Conservation (phyloP, 1,139 yeast genomes). For the Lipomyces yarrowii region DNA sequence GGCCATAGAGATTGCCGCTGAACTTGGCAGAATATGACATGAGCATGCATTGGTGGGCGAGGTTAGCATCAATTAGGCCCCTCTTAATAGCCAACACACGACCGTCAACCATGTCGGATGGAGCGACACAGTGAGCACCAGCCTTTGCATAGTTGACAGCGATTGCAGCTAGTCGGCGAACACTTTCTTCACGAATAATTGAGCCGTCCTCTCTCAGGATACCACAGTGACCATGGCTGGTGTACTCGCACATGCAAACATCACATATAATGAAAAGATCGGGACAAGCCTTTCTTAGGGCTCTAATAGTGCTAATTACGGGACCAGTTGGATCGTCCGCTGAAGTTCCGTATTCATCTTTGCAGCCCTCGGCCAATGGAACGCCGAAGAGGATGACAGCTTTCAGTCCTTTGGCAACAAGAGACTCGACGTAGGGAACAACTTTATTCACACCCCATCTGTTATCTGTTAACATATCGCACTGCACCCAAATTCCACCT, state of each 20-base stretch:
- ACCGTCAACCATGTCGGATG: slow-evolving; percentile 98
- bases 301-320: slow-evolving; percentile 75
- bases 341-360: slow-evolving; percentile 80
- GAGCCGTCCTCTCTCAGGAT: slow-evolving; percentile 82
- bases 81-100: slow-evolving; percentile 83
- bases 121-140: slow-evolving; percentile 95
- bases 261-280: slow-evolving; percentile 87
- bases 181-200: slow-evolving; percentile 73
- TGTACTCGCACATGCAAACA: slow-evolving; percentile 95
- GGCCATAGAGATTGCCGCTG: slow-evolving; percentile 89
- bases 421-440: slow-evolving; percentile 65
- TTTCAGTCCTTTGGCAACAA: slow-evolving; percentile 79
- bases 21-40: slow-evolving; percentile 96
- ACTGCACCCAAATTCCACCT: neutral
- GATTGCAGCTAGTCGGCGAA: slow-evolving; percentile 85
- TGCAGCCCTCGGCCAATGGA: slow-evolving; percentile 69
- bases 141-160: slow-evolving; percentile 95
- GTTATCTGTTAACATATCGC: neutral
- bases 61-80: slow-evolving; percentile 78
- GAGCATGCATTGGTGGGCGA: slow-evolving; percentile 85
- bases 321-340: slow-evolving; percentile 99
- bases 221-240: slow-evolving; percentile 97
- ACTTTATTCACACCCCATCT: slow-evolving; percentile 76
- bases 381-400: slow-evolving; percentile 94
- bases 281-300: slow-evolving; percentile 68